Evolutionary conservation across 768 basidiomycete species (phyloP), one percentile per base, ranked within the genome.

Genomic region (Pisolithus orientalis): DNA sequence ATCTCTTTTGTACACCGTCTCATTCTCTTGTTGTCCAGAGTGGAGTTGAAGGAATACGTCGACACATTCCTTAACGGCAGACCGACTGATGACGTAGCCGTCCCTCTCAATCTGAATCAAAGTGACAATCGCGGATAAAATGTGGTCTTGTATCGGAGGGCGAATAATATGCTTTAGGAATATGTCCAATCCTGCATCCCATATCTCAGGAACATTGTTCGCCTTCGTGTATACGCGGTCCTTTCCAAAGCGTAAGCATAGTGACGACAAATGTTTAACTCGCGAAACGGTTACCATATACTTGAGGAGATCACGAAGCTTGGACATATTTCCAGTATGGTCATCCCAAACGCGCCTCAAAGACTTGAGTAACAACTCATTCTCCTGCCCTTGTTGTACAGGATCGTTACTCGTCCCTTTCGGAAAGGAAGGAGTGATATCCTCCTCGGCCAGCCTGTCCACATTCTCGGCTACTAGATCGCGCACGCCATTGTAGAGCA

Each of bases 51-150:
- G 70, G 44, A 96, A 79, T 43, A 97, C 84, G 39, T 93, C 90
- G 21, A 94, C 84, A 56, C 88, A 92, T 58, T 87, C 88, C 62
- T 90, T 88, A 48, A 97, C 83, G 3, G 90, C 84, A 2, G 92
- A 91, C n/a, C 89, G 86, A 62, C 90, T 91, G 62, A 98, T 92
- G 44, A 80, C 80, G 62, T 87, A 89, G 25, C 94, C 94, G 56
- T 94, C 87, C 14, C 96, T 86, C 62, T 99, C 96, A 49, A 91
- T 82, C 54, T 83, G 88, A 50, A 99, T 84, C 70, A 94, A 89
- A 29, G 79, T 80, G 45, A 98, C 77, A 47, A 97, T 77, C n/a
- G 91, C 90, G 9, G 79, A 72, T 54, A 91, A 76, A 56, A 98
- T 69, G 59, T 93, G 89, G 29, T 84, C 81, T 59, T 88, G 83